Percentiles rank a stretch among this genome's conserved stretches.
Conservation (phyloP, 2,329 filamentous ascomycete species). For the Aspergillus sp. region DNA sequence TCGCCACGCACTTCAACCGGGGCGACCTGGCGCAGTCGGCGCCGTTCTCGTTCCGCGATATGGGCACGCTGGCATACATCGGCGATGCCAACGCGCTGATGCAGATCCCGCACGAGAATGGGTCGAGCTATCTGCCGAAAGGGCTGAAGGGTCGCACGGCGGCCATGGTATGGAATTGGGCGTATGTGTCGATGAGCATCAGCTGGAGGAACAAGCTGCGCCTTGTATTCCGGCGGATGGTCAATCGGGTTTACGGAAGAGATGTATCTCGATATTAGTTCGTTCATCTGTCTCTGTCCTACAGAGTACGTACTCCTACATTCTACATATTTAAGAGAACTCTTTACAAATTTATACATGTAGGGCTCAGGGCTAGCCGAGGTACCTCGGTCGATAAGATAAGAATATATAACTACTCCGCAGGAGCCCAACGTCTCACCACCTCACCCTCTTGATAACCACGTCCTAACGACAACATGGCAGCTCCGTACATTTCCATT, state of each 20-base stretch:
- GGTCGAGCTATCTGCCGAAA: conserved; percentile 24
- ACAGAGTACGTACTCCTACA: too few relatives aligned
- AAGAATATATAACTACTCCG: too few relatives aligned
- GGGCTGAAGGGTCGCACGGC: conserved; percentile 34
- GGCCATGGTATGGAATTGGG: conserved; percentile 37
- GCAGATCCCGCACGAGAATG: conserved; percentile 36
- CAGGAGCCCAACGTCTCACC: too few relatives aligned
- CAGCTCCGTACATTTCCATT: neutral
- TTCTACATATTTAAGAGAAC: too few relatives aligned
- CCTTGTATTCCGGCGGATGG: conserved; percentile 34
- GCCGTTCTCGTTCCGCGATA: conserved; percentile 48
- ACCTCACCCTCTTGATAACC: too few relatives aligned
- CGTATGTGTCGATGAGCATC: conserved; percentile 40
- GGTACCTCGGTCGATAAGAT: neutral
- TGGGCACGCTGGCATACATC: conserved; percentile 54
- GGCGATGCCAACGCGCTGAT: conserved; percentile 51
- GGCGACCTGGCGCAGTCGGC: conserved; percentile 27
- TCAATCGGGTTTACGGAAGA: conserved; percentile 37
- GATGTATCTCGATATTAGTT: conserved; percentile 36
- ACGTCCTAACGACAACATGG: neutral
- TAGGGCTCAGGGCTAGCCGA: neutral
- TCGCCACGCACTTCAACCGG: conserved; percentile 48
- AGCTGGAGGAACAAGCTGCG: conserved; percentile 40
- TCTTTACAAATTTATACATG: too few relatives aligned
- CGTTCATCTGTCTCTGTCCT: neutral